A percentile compares a stretch with the other conserved stretches of the same genome.
phyloP scores from a whole-genome alignment of 2,329 filamentous ascomycete species.

The Piedraia hortae region DNA sequence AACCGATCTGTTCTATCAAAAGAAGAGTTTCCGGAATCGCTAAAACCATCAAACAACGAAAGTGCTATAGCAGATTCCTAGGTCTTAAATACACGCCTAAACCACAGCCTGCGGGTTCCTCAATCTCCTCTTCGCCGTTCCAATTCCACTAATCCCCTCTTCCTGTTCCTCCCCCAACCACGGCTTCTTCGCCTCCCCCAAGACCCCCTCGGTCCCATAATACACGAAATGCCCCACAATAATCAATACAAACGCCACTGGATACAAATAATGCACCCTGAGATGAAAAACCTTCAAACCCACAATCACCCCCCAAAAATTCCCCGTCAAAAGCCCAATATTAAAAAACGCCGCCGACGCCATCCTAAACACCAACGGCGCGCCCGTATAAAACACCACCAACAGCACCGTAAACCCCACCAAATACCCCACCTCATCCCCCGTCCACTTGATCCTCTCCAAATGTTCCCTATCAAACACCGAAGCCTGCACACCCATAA shows the following conservation, averaged over 20 bases:
- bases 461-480: slow-evolving; percentile 74
- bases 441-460: slow-evolving; percentile 18
- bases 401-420: slow-evolving; percentile 73
- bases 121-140: slow-evolving; percentile 48
- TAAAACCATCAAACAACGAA: slow-evolving; percentile 5
- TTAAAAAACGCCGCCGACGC: slow-evolving; percentile 87
- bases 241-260: slow-evolving; percentile 83
- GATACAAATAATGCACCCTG: slow-evolving; percentile 68
- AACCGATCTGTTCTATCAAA: slow-evolving; percentile 67
- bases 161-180: slow-evolving; percentile 82
- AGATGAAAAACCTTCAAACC: slow-evolving; percentile 66
- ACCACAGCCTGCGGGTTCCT: slow-evolving; percentile 15
- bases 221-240: slow-evolving; percentile 65
- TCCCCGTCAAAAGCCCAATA: slow-evolving; percentile 63
- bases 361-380: slow-evolving; percentile 69
- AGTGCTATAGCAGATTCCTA: no score
- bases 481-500: slow-evolving; percentile 71
- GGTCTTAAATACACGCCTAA: slow-evolving; percentile 6
- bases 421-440: slow-evolving; percentile 46
- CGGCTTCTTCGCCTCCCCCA: slow-evolving; percentile 79
- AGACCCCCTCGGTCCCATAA: slow-evolving; percentile 53
- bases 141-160: slow-evolving; percentile 47
- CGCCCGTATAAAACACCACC: slow-evolving; percentile 61
- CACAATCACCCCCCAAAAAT: slow-evolving; percentile 93
- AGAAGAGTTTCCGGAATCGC: slow-evolving; percentile 42